Evolutionary conservation across 1,284 basidiomycete genomes (phyloP).

Genomic region (Anthracocystis walkeri): DNA sequence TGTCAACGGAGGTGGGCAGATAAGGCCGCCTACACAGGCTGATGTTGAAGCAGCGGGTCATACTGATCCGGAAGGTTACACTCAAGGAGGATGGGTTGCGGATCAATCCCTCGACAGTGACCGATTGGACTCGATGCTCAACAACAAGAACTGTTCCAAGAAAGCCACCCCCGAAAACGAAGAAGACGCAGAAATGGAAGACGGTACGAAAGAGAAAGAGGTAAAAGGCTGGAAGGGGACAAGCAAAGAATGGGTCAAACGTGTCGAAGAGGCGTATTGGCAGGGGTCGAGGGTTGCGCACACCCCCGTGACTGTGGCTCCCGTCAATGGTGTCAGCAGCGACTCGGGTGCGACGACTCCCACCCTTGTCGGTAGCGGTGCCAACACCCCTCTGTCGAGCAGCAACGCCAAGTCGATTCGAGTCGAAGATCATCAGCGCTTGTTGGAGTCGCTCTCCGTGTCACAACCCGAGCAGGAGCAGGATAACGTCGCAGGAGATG

Average conservation of each 20-base stretch:
- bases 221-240: slow-evolving; percentile 67
- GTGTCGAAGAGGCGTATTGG: slow-evolving; percentile 67
- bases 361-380: slow-evolving; percentile 27
- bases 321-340: slow-evolving; percentile 5
- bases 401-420: slow-evolving; percentile 33
- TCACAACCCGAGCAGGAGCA: background rate
- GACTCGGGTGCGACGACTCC: slow-evolving; percentile 40
- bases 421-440: slow-evolving; percentile 29
- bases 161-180: slow-evolving; percentile 72
- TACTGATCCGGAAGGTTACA: slow-evolving; percentile 41
- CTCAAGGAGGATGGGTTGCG: slow-evolving; percentile 31
- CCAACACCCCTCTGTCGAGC: slow-evolving; percentile 36
- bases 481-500: slow-evolving; percentile 12
- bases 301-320: slow-evolving; percentile 40
- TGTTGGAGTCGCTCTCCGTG: slow-evolving; percentile 21
- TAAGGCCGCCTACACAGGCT: slow-evolving; percentile 57
- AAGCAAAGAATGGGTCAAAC: slow-evolving; percentile 64
- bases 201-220: slow-evolving; percentile 18
- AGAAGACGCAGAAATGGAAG: slow-evolving; percentile 33
- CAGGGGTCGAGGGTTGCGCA: slow-evolving; percentile 50
- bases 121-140: slow-evolving; percentile 74
- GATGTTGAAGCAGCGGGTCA: slow-evolving; percentile 9
- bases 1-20: slow-evolving; percentile 95
- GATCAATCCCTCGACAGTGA: slow-evolving; percentile 16
- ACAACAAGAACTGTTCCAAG: slow-evolving; percentile 34